These are phyloP conservation scores for Geosmithia putterillii DNA, from an alignment of 2,329 filamentous ascomycete species.

Conservation along the genomic window DNA sequence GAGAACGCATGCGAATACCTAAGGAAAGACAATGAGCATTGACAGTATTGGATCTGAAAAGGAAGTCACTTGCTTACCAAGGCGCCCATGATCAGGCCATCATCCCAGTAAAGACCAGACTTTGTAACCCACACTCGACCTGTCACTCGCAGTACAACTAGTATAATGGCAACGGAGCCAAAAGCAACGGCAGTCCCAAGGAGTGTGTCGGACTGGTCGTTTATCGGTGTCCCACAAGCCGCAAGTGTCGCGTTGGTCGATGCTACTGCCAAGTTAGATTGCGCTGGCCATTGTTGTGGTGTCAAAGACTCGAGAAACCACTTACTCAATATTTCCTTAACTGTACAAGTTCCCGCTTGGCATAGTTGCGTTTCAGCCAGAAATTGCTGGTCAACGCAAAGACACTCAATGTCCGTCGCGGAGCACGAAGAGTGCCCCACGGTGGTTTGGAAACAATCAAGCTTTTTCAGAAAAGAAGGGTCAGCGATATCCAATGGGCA, in stretches of 20 bases:
- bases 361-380: conserved; percentile 8
- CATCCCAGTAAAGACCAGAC: neutral
- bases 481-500: too few relatives aligned
- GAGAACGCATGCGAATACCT: neutral
- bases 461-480: neutral
- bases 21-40: neutral
- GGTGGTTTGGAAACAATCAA: conserved; percentile 5
- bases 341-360: conserved; percentile 7
- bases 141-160: neutral
- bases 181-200: neutral
- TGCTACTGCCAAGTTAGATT: neutral
- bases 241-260: neutral
- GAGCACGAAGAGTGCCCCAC: neutral
- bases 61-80: neutral
- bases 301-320: too few relatives aligned
- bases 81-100: neutral
- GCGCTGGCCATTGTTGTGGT: too few relatives aligned
- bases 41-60: neutral
- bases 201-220: neutral
- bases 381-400: conserved; percentile 10
- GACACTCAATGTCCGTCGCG: conserved; percentile 6
- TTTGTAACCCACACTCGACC: neutral
- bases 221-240: neutral
- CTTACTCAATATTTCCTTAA: conserved; percentile 4
- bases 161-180: neutral